Percentiles rank a stretch among this genome's conserved stretches.
Evolutionary conservation across 805 yeast genomes (phyloP).

Genomic region (Jamesozyma gamospora): DNA sequence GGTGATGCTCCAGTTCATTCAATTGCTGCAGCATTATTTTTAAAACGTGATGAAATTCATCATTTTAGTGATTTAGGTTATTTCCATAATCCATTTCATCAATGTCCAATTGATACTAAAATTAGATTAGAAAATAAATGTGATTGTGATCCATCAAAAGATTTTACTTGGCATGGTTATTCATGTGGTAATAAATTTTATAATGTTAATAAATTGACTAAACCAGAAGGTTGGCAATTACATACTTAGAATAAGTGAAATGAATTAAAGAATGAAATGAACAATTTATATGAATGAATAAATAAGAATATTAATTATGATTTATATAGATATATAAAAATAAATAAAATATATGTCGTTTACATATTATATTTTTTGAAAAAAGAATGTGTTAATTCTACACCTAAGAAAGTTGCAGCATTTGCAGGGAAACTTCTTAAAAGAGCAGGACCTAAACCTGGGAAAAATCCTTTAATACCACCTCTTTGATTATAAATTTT

Average conservation of each 20-base stretch:
- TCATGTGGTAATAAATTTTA: slow-evolving; percentile 61
- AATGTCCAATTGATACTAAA: slow-evolving; percentile 62
- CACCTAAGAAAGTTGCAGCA: slow-evolving; percentile 98
- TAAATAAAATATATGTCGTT: background rate
- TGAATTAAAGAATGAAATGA: too few species aligned
- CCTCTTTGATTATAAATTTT: slow-evolving; percentile 56
- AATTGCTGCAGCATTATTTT: slow-evolving; percentile 71
- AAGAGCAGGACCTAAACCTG: slow-evolving; percentile 93
- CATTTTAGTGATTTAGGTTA: slow-evolving; percentile 81
- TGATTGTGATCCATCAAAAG: slow-evolving; percentile 57
- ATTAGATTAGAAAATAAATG: slow-evolving; percentile 56
- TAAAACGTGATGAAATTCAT: slow-evolving; percentile 61
- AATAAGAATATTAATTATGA: background rate
- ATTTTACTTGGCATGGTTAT: slow-evolving; percentile 68
- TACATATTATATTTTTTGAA: slow-evolving; percentile 28
- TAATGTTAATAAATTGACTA: slow-evolving; percentile 42
- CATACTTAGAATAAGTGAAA: too few species aligned
- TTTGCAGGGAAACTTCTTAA: slow-evolving; percentile 95
- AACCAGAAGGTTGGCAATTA: slow-evolving; percentile 61
- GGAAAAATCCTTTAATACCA: slow-evolving; percentile 88
- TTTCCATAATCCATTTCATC: slow-evolving; percentile 70
- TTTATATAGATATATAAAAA: background rate
- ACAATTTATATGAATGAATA: too few species aligned
- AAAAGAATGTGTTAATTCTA: slow-evolving; percentile 57
- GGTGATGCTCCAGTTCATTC: slow-evolving; percentile 93